Base-by-base conservation (phyloP, 1,284 basidiomycete genomes). In the Clitocybe nebularis region DNA sequence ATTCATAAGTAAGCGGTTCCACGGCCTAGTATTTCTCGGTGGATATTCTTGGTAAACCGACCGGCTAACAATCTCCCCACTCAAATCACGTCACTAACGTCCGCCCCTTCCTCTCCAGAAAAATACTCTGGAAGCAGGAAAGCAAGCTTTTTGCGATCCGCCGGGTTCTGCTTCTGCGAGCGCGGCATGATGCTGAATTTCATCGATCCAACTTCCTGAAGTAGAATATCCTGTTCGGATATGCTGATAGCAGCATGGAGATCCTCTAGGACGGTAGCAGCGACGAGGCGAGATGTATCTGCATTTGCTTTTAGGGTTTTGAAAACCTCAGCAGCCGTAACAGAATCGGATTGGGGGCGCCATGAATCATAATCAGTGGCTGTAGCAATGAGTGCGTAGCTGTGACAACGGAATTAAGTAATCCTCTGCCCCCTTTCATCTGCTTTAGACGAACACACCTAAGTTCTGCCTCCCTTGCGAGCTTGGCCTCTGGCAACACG, bases 381-480 rank as follows among this genome's bases (percentile, higher is more conserved):
- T 0, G 93, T 96, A 45, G 91, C 91, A 51, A 96, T 84, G 39
- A 96, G 75, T 0, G 87, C 89, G 61, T 94, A 95, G 59, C 91
- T 93, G 52, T 1, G 29, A 13, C 45, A 23, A 30, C 37, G 22
- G 22, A 14, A 14, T n/a, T n/a, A n/a, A n/a, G n/a, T n/a, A n/a
- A n/a, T n/a, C n/a, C n/a, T n/a, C n/a, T n/a, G n/a, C n/a, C n/a
- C n/a, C n/a, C n/a, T n/a, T n/a, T n/a, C n/a, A n/a, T n/a, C n/a
- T n/a, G n/a, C n/a, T n/a, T n/a, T 5, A 26, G 13, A 21, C 28
- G 19, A 20, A 32, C 77, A 46, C 49, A 93, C 91, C 87, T 85
- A 11, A 99, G 64, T 66, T 99, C 95, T 1, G 92, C 93, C 67
- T 99, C 95, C 19, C 94, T 71, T 2, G 95, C 95, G 17, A 98